Evolutionary conservation across 2,329 filamentous ascomycete genomes (phyloP).

Genomic region (Fusarium annulatum): DNA sequence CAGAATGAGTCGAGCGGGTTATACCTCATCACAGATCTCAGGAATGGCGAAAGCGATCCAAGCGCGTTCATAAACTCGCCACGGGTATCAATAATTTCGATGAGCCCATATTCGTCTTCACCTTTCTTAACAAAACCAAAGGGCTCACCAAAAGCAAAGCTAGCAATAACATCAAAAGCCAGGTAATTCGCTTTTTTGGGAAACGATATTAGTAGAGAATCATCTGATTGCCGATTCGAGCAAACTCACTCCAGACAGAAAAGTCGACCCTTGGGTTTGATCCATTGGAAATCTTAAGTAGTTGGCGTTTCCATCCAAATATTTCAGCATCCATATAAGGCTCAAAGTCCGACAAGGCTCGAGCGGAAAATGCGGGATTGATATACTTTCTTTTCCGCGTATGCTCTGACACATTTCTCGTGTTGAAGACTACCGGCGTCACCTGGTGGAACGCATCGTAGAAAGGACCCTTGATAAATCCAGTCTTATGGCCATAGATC

Average conservation of each 20-base stretch:
- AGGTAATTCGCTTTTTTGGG: not conserved
- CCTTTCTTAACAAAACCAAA: not conserved
- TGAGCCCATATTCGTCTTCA: not conserved
- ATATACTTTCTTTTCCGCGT: not conserved
- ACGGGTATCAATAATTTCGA: not conserved
- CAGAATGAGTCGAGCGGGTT: not conserved
- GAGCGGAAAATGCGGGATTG: not conserved
- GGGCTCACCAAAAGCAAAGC: not conserved
- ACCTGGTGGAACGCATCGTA: not conserved
- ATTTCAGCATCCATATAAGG: not conserved
- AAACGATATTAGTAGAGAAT: accelerated
- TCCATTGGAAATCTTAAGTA: not conserved
- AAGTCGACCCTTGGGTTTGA: not conserved
- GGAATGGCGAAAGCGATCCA: not conserved
- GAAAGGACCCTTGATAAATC: not conserved
- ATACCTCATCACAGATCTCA: not conserved
- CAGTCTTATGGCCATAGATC: not conserved
- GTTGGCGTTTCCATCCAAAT: not conserved
- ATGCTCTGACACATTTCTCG: not conserved
- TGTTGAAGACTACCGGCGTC: not conserved
- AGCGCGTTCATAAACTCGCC: not conserved
- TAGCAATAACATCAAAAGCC: not conserved
- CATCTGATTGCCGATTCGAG: accelerated
- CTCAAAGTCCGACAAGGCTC: not conserved
- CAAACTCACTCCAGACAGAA: not conserved